A percentile compares a stretch with the other conserved stretches of the same genome.
phyloP scores from a whole-genome alignment of 495 filamentous ascomycete species.

The Talaromyces proteolyticus region DNA sequence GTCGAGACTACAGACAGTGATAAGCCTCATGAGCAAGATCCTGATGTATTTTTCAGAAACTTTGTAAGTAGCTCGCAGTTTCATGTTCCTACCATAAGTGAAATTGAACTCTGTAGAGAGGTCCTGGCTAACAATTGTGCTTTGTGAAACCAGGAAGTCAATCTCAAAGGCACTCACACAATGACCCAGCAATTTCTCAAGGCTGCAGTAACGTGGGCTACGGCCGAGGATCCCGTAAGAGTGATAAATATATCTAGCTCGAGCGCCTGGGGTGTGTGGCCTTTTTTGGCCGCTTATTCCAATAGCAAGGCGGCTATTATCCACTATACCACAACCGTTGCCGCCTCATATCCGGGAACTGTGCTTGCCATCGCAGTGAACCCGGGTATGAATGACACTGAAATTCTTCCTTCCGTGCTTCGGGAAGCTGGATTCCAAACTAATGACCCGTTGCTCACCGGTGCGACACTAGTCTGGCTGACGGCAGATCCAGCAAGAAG shows the following conservation, averaged over 20 bases:
- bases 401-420: neutral
- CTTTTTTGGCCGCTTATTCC: conserved; percentile 29
- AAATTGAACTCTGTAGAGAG: neutral
- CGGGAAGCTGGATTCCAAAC: neutral
- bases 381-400: neutral
- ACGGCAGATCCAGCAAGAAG: neutral
- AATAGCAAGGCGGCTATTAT: conserved; percentile 26
- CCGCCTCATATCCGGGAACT: neutral
- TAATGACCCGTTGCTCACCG: neutral
- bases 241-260: conserved; percentile 35
- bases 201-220: conserved; percentile 8
- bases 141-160: conserved; percentile 27
- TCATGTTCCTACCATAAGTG: neutral
- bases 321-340: neutral
- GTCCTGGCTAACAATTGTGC: neutral
- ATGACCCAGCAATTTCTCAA: conserved; percentile 31
- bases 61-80: conserved; percentile 6
- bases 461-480: neutral
- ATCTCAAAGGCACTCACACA: conserved; percentile 36
- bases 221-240: conserved; percentile 14
- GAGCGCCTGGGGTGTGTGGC: conserved; percentile 17
- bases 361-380: neutral
- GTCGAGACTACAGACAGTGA: conserved; percentile 10
- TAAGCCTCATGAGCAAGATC: conserved; percentile 6
- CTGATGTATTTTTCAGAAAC: conserved; percentile 28